These are phyloP conservation scores for Fomitopsis pinicola DNA, from an alignment of 1,284 basidiomycete species.

Conservation along the genomic window DNA sequence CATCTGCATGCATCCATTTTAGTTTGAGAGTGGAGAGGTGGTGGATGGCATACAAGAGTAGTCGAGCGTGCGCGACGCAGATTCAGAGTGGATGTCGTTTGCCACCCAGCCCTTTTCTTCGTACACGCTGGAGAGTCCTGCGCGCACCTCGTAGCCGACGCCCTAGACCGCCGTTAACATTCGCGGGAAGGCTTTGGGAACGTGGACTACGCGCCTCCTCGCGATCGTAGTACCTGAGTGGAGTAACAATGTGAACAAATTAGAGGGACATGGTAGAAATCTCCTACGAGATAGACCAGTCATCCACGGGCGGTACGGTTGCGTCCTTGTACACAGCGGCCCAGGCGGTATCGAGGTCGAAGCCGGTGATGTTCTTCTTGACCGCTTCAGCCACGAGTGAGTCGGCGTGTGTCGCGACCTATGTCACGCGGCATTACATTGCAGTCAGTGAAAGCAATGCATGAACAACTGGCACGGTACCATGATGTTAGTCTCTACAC, in stretches of 20 bases:
- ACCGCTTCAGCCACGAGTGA: conserved; percentile 79
- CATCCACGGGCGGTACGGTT: conserved; percentile 60
- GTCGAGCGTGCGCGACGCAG: conserved; percentile 72
- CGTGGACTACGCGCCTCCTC: conserved; percentile 48
- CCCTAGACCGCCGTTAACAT: conserved; percentile 35
- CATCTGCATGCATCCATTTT: conserved; percentile 43
- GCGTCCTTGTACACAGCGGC: conserved; percentile 76
- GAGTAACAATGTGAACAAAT: not conserved
- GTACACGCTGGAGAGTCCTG: conserved; percentile 71
- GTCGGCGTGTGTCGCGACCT: conserved; percentile 80
- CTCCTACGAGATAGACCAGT: conserved; percentile 50
- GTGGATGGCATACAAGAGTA: conserved; percentile 59
- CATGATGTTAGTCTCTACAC: conserved; percentile 70
- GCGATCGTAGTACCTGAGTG: conserved; percentile 61
- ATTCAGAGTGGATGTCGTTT: conserved; percentile 75
- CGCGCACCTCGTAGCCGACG: conserved; percentile 80
- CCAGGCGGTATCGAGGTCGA: conserved; percentile 66
- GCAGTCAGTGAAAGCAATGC: not conserved
- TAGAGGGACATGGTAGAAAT: not conserved
- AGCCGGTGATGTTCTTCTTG: conserved; percentile 57
- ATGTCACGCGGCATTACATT: not conserved
- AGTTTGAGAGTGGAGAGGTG: not conserved
- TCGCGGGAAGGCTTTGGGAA: not conserved
- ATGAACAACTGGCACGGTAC: conserved; percentile 19
- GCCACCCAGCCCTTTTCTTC: conserved; percentile 73